Evolutionary conservation across 140 eudicot species (phyloP), one percentile per base, ranked within the genome.

Genomic region (Erigeron philadelphicus): DNA sequence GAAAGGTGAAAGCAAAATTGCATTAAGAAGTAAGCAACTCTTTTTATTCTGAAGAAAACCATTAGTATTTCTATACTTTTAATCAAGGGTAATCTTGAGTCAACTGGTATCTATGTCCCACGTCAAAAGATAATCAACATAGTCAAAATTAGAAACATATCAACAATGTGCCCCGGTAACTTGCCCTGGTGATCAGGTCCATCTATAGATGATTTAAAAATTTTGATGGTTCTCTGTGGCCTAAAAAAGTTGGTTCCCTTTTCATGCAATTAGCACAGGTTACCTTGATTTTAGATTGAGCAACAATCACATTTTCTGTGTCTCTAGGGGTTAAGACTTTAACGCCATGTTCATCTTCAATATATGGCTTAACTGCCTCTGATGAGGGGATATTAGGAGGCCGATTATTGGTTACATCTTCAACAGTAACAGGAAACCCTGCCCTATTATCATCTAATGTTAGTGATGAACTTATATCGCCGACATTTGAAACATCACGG

Each of bases 371-470:
- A 16, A 73, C 74, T 58, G 56, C 41, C 3, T 80, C 60, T 31
- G 80, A 67, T 54, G 61, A 54, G 8, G 79, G 83, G 15, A 76
- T 70, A 42, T 53, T 71, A 52, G 41, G 53, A 15, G 90, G 76
- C 59, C 52, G 3, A 43, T 35, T 54, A 64, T 76, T 61, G 16
- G 88, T 73, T 15, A 81, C 84, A 76, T 83, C 89, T 76, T 88
- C 90, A 21, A 82, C 77, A 70, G 80, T 61, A 41, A 86, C 65
- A 2, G 80, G 67, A 5, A 71, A 55, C 46, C 69, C 74, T 12
- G 74, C 64, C 41, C 0, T 11, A 8, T 15, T 42, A 77, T 47
- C 68, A 54, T 23, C 58, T 15, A 17, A 52, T 13, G 15, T 11
- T 11, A 12, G 58, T 15, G 58, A 52, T 52, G 58, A 15, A 6